These are phyloP conservation scores for Alternaria sp. DNA, from an alignment of 2,329 filamentous ascomycete species.

Conservation along the genomic window DNA sequence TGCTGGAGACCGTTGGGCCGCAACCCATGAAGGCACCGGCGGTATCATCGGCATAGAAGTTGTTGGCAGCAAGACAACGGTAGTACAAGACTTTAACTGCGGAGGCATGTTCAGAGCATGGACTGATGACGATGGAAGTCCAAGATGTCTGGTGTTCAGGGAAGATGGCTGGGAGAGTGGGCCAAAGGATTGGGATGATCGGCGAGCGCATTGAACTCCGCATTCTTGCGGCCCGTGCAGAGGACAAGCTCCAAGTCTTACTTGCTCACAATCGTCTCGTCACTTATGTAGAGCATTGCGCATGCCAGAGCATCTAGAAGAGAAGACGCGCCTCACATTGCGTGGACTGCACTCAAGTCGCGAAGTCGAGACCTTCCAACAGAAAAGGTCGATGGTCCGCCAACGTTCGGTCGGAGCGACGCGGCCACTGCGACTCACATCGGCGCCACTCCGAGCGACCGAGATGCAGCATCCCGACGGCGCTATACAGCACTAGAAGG, in stretches of 20 bases:
- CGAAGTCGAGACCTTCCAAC: background rate
- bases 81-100: slow-evolving; percentile 83
- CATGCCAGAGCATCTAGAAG: background rate
- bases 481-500: background rate
- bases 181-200: slow-evolving; percentile 11
- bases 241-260: background rate
- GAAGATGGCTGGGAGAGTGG: slow-evolving; percentile 46
- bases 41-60: slow-evolving; percentile 84
- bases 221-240: background rate
- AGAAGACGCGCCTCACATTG: background rate
- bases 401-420: background rate
- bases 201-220: background rate
- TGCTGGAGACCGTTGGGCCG: slow-evolving; percentile 74
- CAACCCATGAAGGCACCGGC: slow-evolving; percentile 79
- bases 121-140: slow-evolving; percentile 66
- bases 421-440: background rate
- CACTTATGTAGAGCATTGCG: background rate
- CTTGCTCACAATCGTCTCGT: background rate
- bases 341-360: background rate
- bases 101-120: slow-evolving; percentile 88
- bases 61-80: slow-evolving; percentile 57
- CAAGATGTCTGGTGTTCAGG: slow-evolving; percentile 65
- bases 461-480: background rate
- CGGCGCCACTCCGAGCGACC: background rate
- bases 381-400: background rate